Evolutionary conservation across 1,284 basidiomycete genomes (phyloP).

Genomic region (Microbotryum intermedium): DNA sequence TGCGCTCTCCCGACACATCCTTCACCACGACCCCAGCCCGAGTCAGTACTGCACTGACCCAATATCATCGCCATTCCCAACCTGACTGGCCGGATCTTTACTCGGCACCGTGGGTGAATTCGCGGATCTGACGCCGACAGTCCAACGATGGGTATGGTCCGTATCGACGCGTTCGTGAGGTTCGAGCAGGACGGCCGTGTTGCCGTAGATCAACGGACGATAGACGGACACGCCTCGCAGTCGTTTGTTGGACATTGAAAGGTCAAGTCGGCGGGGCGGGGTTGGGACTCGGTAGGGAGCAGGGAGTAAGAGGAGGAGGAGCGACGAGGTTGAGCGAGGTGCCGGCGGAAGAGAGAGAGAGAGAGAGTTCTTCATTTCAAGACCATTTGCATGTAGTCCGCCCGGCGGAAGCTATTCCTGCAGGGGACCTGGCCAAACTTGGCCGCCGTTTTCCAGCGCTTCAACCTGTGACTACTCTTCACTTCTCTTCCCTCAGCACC

Average conservation of each 20-base stretch:
- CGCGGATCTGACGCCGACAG: constrained; percentile 73
- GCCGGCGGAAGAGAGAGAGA: no score
- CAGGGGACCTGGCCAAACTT: no score
- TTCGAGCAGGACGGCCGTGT: constrained; percentile 76
- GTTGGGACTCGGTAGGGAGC: no score
- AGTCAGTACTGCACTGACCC: constrained; percentile 49
- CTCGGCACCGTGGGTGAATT: constrained; percentile 41
- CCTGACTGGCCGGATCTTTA: constrained; percentile 48
- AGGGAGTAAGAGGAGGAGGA: no score
- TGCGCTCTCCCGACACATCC: constrained; percentile 32
- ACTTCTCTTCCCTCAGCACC: no score
- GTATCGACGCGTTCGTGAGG: constrained; percentile 57
- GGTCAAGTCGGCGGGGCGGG: no score
- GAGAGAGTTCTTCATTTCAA: no score
- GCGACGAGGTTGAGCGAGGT: no score
- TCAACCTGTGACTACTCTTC: no score
- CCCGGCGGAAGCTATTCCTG: no score
- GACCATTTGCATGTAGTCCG: no score
- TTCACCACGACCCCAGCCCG: constrained; percentile 28
- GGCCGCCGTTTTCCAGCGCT: no score
- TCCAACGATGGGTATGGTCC: constrained; percentile 95
- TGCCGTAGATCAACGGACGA: constrained; percentile 90
- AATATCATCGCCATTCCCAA: constrained; percentile 44
- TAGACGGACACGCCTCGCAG: constrained; percentile 65
- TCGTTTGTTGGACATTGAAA: constrained; percentile 6